Evolutionary conservation across 2,329 filamentous ascomycete species (phyloP).

Genomic region (Colletotrichum incanum): DNA sequence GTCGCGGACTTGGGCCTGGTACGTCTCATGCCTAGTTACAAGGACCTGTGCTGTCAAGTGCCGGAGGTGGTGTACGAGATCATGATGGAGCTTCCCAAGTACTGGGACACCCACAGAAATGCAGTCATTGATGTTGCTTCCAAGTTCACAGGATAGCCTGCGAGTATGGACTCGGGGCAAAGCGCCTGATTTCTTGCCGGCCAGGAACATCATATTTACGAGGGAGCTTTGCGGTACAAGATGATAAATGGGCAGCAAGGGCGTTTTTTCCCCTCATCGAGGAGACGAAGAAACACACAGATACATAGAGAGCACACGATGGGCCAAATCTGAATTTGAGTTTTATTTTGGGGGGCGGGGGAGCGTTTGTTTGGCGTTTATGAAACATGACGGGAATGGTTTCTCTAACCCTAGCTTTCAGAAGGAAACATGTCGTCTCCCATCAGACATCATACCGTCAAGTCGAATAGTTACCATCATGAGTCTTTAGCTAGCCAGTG

Average conservation of each 20-base stretch:
- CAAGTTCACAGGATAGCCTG: background rate
- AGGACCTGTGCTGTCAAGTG: background rate
- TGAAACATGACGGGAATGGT: no score
- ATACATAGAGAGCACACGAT: background rate
- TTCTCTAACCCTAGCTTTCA: no score
- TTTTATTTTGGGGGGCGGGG: background rate
- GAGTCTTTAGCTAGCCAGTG: no score
- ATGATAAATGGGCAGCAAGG: background rate
- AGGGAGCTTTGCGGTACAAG: background rate
- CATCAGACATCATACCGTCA: no score
- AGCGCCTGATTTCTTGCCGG: background rate
- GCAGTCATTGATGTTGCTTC: constrained; percentile 1
- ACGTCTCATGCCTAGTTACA: background rate
- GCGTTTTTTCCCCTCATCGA: background rate
- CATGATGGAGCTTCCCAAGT: constrained; percentile 6
- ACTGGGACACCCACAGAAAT: background rate
- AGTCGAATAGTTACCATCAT: no score
- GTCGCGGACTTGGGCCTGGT: background rate
- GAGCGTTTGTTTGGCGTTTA: no score
- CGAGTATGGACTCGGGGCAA: background rate
- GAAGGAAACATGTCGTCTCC: no score
- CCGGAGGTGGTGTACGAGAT: constrained; percentile 14
- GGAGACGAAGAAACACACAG: background rate
- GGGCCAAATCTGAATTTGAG: background rate
- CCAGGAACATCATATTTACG: background rate